Conservation (phyloP, 768 basidiomycete genomes). For the Leucogyrophana mollusca region DNA sequence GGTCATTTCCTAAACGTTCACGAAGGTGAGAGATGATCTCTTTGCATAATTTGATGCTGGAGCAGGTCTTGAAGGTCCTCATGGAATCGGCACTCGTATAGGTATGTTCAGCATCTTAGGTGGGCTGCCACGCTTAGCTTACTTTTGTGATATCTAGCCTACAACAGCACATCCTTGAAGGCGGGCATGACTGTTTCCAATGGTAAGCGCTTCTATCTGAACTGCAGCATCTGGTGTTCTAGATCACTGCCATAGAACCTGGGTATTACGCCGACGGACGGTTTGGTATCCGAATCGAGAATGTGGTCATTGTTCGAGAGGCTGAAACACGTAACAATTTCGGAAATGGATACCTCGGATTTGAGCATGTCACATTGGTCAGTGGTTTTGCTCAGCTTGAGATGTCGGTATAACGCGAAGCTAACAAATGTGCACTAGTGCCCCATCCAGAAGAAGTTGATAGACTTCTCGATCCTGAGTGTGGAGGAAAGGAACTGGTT, state of each 20-base stretch:
- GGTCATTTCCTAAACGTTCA: constrained; percentile 95
- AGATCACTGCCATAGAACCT: constrained; percentile 52
- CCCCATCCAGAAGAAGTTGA: constrained; percentile 84
- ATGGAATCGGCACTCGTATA: constrained; percentile 49
- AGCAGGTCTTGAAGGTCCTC: constrained; percentile 41
- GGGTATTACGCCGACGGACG: constrained; percentile 90
- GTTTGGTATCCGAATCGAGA: constrained; percentile 94
- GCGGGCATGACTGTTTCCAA: constrained; percentile 91
- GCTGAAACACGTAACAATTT: constrained; percentile 76
- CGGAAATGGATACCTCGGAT: constrained; percentile 78
- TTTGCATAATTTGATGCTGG: constrained; percentile 4
- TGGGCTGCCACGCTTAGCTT: too few relatives aligned
- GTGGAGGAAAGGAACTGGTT: constrained; percentile 78
- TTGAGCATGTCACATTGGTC: constrained; percentile 89
- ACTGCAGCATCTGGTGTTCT: not conserved
- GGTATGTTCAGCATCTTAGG: constrained; percentile 19
- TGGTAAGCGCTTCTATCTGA: constrained; percentile 33
- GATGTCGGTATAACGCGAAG: not conserved
- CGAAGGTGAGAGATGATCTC: constrained; percentile 46
- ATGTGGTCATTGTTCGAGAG: constrained; percentile 74
- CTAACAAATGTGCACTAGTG: constrained; percentile 37
- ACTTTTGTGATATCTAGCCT: too few relatives aligned
- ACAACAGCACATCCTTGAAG: constrained; percentile 72
- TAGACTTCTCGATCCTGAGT: constrained; percentile 62
- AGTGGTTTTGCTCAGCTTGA: constrained; percentile 21